These are phyloP conservation scores for Cercospora sp. DNA, from an alignment of 2,329 filamentous ascomycete species.

Conservation along the genomic window DNA sequence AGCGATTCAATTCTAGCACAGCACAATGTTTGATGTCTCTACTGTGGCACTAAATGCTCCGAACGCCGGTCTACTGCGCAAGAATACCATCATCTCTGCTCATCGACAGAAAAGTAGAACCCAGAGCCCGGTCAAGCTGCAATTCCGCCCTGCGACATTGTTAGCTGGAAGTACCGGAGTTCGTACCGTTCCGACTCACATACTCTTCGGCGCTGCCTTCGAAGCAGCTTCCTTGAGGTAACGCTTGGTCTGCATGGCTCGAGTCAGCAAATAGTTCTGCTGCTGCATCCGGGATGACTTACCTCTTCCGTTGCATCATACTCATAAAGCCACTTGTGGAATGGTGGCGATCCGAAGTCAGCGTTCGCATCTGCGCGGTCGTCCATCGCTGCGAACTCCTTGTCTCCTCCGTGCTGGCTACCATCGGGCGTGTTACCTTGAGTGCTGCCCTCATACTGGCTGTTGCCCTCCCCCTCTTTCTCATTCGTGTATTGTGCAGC, in stretches of 20 bases:
- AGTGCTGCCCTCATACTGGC: not conserved
- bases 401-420: not conserved
- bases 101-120: not conserved
- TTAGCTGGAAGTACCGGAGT: not conserved
- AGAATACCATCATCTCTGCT: not conserved
- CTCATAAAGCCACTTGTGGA: not conserved
- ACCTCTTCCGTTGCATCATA: not conserved
- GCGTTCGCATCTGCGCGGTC: not conserved
- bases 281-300: not conserved
- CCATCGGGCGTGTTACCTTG: not conserved
- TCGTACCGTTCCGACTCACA: not conserved
- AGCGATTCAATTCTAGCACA: not conserved
- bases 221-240: not conserved
- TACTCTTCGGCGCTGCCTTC: not conserved
- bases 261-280: not conserved
- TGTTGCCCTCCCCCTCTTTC: not conserved
- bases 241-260: not conserved
- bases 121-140: not conserved
- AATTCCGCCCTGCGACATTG: not conserved
- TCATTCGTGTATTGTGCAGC: not conserved
- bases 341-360: not conserved
- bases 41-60: not conserved
- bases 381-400: not conserved
- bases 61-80: not conserved
- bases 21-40: not conserved